These are phyloP conservation scores for Suillus subalutaceus DNA, from an alignment of 768 basidiomycete species.

Conservation along the genomic window DNA sequence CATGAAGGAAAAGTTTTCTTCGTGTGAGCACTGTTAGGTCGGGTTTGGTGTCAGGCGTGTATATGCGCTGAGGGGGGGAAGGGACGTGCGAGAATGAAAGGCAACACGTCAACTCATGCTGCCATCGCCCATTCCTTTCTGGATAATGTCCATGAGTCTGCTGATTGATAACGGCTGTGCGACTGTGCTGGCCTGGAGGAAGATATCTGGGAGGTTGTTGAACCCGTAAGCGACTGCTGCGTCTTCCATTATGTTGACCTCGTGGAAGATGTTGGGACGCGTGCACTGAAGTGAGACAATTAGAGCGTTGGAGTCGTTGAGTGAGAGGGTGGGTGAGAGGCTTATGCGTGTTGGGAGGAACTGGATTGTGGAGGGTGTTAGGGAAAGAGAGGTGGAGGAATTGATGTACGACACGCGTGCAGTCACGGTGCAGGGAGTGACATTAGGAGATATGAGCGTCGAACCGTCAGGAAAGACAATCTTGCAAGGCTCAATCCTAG, in stretches of 20 bases:
- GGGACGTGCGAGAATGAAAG: constrained; percentile 81
- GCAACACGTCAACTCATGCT: constrained; percentile 94
- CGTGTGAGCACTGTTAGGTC: constrained; percentile 83
- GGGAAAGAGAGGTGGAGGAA: constrained; percentile 86
- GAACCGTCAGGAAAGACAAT: constrained; percentile 80
- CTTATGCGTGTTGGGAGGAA: constrained; percentile 42
- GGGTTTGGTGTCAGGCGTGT: constrained; percentile 6
- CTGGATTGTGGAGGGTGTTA: constrained; percentile 66
- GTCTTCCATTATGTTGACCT: constrained; percentile 98
- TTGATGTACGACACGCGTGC: constrained; percentile 93
- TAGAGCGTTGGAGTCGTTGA: constrained; percentile 65
- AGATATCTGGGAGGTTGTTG: constrained; percentile 57
- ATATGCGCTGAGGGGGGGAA: neutral
- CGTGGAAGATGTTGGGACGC: constrained; percentile 95
- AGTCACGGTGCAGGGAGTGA: constrained; percentile 68
- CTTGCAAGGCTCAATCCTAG: constrained; percentile 91
- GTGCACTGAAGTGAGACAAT: constrained; percentile 85
- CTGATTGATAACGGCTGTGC: constrained; percentile 90
- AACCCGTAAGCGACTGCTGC: constrained; percentile 97
- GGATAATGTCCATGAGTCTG: constrained; percentile 85
- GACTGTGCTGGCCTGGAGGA: constrained; percentile 93
- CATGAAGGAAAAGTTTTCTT: constrained; percentile 95
- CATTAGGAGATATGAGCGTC: constrained; percentile 75
- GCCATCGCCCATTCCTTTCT: constrained; percentile 89
- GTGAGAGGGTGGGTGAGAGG: constrained; percentile 47